Conservation (phyloP, 2,329 filamentous ascomycete genomes). For the Xylariaceae sp. region DNA sequence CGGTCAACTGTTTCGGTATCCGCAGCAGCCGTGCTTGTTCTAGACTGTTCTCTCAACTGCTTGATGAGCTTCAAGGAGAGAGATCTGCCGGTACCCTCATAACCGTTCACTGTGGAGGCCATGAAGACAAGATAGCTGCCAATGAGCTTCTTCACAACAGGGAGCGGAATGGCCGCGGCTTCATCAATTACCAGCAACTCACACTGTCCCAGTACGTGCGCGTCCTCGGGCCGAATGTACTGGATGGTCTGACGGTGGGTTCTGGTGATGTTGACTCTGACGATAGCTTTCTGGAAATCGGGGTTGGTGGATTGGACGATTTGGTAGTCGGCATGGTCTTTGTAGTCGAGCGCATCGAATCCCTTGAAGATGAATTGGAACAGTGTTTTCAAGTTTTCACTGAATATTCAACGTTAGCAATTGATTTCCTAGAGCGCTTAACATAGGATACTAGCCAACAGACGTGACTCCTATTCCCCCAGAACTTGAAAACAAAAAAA, state of each 20-base stretch:
- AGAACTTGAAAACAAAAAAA: not conserved
- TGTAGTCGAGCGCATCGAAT: slow-evolving; percentile 88
- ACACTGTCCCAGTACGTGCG: slow-evolving; percentile 89
- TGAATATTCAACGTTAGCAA: not conserved
- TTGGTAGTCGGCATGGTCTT: slow-evolving; percentile 94
- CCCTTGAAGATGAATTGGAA: slow-evolving; percentile 99
- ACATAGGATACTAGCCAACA: slow-evolving; percentile 39
- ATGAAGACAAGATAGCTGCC: slow-evolving; percentile 97
- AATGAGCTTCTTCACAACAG: slow-evolving; percentile 88
- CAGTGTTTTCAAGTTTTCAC: slow-evolving; percentile 92
- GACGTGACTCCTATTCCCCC: slow-evolving; percentile 54
- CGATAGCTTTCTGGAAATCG: slow-evolving; percentile 98
- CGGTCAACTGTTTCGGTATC: slow-evolving; percentile 67
- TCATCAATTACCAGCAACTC: slow-evolving; percentile 96
- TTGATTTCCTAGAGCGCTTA: not conserved
- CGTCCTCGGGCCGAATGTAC: slow-evolving; percentile 95
- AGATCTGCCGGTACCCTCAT: slow-evolving; percentile 93
- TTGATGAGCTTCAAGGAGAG: slow-evolving; percentile 95
- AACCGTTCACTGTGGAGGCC: slow-evolving; percentile 98
- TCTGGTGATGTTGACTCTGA: slow-evolving; percentile 90
- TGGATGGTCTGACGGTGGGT: slow-evolving; percentile 97
- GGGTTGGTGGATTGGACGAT: slow-evolving; percentile 98
- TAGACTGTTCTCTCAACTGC: slow-evolving; percentile 88
- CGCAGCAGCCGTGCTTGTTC: slow-evolving; percentile 52
- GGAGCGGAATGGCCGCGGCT: slow-evolving; percentile 90